Conservation (phyloP, 2,329 filamentous ascomycete genomes). For the Aspergillus tamarii region DNA sequence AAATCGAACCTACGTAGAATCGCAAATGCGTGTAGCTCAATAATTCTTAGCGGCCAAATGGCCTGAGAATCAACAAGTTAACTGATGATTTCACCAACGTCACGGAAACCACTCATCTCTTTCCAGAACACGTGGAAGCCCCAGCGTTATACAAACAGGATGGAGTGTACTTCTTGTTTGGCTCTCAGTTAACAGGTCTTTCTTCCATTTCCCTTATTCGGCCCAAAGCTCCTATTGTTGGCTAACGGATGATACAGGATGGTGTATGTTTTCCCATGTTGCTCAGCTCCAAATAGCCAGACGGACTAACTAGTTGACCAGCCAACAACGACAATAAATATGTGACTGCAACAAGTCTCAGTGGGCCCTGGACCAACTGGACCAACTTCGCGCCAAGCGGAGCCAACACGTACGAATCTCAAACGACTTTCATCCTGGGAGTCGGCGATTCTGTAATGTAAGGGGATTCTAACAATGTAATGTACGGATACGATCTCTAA, state of each 20-base stretch:
- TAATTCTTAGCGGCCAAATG: constrained; percentile 12
- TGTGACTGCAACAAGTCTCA: constrained; percentile 36
- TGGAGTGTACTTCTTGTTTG: constrained; percentile 68
- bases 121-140: constrained; percentile 58
- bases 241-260: constrained; percentile 11
- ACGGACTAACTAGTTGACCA: constrained; percentile 52
- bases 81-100: constrained; percentile 61
- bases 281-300: too few species aligned
- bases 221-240: fast-evolving
- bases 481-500: not conserved
- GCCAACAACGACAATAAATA: constrained; percentile 61
- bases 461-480: constrained; percentile 41
- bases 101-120: constrained; percentile 54
- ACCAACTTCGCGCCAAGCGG: constrained; percentile 59
- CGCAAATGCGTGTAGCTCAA: not conserved
- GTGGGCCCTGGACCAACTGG: constrained; percentile 62
- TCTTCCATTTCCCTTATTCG: not conserved
- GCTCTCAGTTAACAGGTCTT: constrained; percentile 53
- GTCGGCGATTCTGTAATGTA: constrained; percentile 35
- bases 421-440: constrained; percentile 62
- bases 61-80: constrained; percentile 17
- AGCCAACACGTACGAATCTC: constrained; percentile 62
- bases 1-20: fast-evolving
- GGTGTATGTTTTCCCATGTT: constrained; percentile 3
- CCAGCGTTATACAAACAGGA: constrained; percentile 66